Percentiles rank a stretch among this genome's conserved stretches.
Evolutionary conservation across 2,329 filamentous ascomycete species (phyloP).

Genomic region (Periglandula ipomoeae): DNA sequence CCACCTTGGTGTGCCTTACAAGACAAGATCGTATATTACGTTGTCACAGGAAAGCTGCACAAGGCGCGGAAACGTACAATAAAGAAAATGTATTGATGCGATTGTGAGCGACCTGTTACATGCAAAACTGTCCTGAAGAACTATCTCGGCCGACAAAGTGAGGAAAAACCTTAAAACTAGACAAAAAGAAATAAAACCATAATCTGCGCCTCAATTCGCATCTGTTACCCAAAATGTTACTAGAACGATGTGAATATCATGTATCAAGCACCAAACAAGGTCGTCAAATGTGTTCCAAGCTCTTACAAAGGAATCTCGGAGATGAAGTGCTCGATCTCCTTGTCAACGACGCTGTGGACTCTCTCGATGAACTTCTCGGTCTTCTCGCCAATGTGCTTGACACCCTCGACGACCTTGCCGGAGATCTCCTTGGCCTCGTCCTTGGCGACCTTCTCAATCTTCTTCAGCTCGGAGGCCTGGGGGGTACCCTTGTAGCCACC

Average conservation of each 20-base stretch:
- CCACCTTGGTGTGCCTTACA: too few relatives aligned
- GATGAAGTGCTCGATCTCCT: conserved; percentile 52
- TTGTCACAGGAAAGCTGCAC: too few relatives aligned
- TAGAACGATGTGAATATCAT: conserved; percentile 1
- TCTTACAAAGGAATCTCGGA: conserved; percentile 37
- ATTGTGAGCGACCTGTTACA: background rate
- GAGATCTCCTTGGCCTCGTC: conserved; percentile 51
- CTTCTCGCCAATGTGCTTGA: conserved; percentile 44
- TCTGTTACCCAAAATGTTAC: conserved; percentile 17
- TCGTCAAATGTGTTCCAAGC: background rate
- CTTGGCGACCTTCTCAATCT: conserved; percentile 52
- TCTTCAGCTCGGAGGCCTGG: conserved; percentile 38
- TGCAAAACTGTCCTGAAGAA: background rate
- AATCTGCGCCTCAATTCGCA: conserved; percentile 11
- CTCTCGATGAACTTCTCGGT: conserved; percentile 54
- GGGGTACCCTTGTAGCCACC: conserved; percentile 58
- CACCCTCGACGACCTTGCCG: conserved; percentile 45
- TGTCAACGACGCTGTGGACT: conserved; percentile 52
- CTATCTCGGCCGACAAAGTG: background rate
- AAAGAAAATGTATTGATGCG: conserved; percentile 9
- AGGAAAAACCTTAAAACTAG: conserved; percentile 5
- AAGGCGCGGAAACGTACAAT: too few relatives aligned
- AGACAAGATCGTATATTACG: too few relatives aligned
- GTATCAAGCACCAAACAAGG: conserved; percentile 1
- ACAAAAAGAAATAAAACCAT: conserved; percentile 9